Percentiles rank a stretch among this genome's conserved stretches.
Conservation (phyloP, 2,329 filamentous ascomycete genomes). For the Exophiala dermatitidis region DNA sequence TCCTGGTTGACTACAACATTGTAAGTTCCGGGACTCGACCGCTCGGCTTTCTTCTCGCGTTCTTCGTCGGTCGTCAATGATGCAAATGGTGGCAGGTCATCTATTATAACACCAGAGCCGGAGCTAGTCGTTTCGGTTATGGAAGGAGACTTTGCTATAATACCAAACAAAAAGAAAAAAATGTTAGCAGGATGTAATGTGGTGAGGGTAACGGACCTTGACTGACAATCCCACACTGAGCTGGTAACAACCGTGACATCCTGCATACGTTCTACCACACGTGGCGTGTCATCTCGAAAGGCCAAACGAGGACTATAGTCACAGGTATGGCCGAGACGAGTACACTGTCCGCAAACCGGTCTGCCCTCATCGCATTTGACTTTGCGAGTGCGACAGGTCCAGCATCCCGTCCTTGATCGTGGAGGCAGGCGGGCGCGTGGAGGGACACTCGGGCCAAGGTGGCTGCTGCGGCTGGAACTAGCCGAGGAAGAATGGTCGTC, state of each 20-base stretch:
- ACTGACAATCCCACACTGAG: constrained; percentile 51
- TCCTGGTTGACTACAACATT: constrained; percentile 49
- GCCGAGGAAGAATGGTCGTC: constrained; percentile 31
- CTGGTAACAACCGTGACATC: constrained; percentile 47
- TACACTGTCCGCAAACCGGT: constrained; percentile 52
- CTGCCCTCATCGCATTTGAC: constrained; percentile 53
- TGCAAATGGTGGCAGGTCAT: constrained; percentile 50
- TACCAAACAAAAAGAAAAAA: not conserved
- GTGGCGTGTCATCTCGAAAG: constrained; percentile 49
- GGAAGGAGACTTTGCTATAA: constrained; percentile 30
- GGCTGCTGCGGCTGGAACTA: constrained; percentile 31
- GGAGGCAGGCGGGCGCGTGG: constrained; percentile 45
- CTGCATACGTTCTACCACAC: constrained; percentile 46
- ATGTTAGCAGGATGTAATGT: constrained; percentile 6
- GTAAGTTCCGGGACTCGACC: constrained; percentile 47
- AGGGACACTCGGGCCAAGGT: constrained; percentile 32
- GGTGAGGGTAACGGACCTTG: constrained; percentile 3
- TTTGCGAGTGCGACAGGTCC: constrained; percentile 30
- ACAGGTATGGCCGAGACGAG: constrained; percentile 49
- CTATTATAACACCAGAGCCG: constrained; percentile 31
- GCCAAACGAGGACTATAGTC: constrained; percentile 52
- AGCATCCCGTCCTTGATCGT: constrained; percentile 49
- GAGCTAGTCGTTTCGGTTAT: constrained; percentile 27
- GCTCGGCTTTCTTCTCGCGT: constrained; percentile 50
- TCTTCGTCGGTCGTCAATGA: constrained; percentile 51